Evolutionary conservation across 495 filamentous ascomycete species (phyloP), one percentile per base, ranked within the genome.

Genomic region (Elaphomyces granulatus): DNA sequence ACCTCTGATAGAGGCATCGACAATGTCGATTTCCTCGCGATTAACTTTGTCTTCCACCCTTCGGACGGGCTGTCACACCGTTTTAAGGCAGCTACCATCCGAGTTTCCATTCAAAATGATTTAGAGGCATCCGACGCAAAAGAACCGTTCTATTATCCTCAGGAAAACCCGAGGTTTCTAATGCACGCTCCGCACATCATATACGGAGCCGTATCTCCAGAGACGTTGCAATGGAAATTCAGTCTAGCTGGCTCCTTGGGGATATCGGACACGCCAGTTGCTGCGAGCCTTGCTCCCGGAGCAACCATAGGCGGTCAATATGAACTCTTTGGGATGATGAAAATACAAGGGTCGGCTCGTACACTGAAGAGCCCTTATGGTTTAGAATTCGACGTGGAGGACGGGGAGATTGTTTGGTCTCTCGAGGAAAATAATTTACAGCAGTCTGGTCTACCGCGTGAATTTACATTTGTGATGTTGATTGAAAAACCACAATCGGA

Each of bases 391-490:
- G 62, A 67, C 38, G 52, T 60, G 4, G 62, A 67, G 20, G 59
- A 66, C 19, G 65, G 58, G 1, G 59, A 65, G 43, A 51, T 70
- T 4, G 59, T 71, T 9, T 73, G 68, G 70, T 67, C 68, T 0
- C 52, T 73, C 1, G 63, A 69, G 32, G 70, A 73, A 34, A 73
- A 73, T 37, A 53, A 42, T 20, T 49, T 71, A 9, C 68, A 73
- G 44, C 54, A 55, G 6, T 66, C 67, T 4, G 70, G 70, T 7
- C 52, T 73, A 1, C 70, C 70, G n/a, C 56, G 68, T 8, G 70
- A 73, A 36, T 71, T 73, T 40, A 70, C 68, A 14, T 71, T 73
- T 46, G 64, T 67, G 4, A 61, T 73, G 60, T 45, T 73, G 26
- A 46, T 69, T n/a, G 54, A 62, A 28, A 65, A 67, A 20, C 63